Evolutionary conservation across 1,284 basidiomycete genomes (phyloP).

Genomic region (Pseudozyma sp.): DNA sequence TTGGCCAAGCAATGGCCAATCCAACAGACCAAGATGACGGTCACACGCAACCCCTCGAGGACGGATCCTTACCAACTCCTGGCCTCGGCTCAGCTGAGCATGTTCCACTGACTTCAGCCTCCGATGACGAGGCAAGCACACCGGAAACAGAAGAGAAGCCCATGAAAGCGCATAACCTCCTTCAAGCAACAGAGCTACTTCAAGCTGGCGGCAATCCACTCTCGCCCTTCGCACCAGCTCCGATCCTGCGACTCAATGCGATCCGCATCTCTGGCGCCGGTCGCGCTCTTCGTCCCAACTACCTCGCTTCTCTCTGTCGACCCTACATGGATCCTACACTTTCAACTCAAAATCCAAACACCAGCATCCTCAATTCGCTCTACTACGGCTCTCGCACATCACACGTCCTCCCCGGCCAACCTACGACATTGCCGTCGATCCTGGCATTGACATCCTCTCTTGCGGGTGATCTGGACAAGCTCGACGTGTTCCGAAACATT

Average conservation of each 20-base stretch:
- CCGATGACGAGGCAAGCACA: neutral
- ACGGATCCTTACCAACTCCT: conserved; percentile 18
- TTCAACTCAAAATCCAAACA: conserved; percentile 30
- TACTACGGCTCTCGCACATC: conserved; percentile 65
- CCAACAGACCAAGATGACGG: conserved; percentile 4
- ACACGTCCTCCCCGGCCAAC: conserved; percentile 54
- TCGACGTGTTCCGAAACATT: conserved; percentile 81
- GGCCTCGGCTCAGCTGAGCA: conserved; percentile 19
- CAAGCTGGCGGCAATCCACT: conserved; percentile 18
- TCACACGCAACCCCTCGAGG: conserved; percentile 26
- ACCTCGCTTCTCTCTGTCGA: conserved; percentile 81
- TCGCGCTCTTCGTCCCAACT: conserved; percentile 78
- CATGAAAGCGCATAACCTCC: conserved; percentile 50
- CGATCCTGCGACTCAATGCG: conserved; percentile 73
- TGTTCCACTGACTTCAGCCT: neutral
- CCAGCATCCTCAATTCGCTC: conserved; percentile 51
- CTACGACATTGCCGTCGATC: conserved; percentile 66
- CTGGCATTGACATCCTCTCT: conserved; percentile 77
- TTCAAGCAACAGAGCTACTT: conserved; percentile 47
- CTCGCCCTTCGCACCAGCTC: conserved; percentile 38
- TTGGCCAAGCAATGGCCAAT: conserved; percentile 26
- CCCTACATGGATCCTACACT: conserved; percentile 73
- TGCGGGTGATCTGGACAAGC: conserved; percentile 77
- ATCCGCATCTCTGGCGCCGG: conserved; percentile 84
- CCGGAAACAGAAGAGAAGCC: neutral